phyloP scores from a whole-genome alignment of 2,329 filamentous ascomycete genomes.

The Phyllosticta paracitricarpa region DNA sequence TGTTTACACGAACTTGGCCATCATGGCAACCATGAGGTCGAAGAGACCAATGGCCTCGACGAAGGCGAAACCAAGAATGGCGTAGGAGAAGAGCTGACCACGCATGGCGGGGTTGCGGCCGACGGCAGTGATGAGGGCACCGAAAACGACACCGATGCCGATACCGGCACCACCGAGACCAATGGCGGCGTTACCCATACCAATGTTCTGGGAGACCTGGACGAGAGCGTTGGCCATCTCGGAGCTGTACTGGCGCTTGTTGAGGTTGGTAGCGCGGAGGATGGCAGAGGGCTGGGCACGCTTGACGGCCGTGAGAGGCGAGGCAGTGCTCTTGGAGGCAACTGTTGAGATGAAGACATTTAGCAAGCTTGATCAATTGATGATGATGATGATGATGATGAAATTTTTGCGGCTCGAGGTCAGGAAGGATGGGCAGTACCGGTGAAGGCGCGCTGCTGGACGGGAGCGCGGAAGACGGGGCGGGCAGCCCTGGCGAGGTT shows the following conservation, averaged over 20 bases:
- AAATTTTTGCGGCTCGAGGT: slow-evolving; percentile 24
- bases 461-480: slow-evolving; percentile 58
- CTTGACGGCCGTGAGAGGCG: slow-evolving; percentile 65
- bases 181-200: slow-evolving; percentile 72
- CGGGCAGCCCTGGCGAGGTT: slow-evolving; percentile 71
- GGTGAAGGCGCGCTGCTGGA: slow-evolving; percentile 67
- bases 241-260: slow-evolving; percentile 65
- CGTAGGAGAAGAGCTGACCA: slow-evolving; percentile 92
- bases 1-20: slow-evolving; percentile 12
- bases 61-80: slow-evolving; percentile 93
- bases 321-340: slow-evolving; percentile 23
- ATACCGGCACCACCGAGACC: slow-evolving; percentile 89
- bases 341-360: slow-evolving; percentile 11
- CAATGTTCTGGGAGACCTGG: slow-evolving; percentile 83
- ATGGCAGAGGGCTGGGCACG: slow-evolving; percentile 59
- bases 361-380: slow-evolving; percentile 9
- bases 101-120: slow-evolving; percentile 90
- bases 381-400: background rate
- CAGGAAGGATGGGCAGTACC: slow-evolving; percentile 43
- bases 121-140: slow-evolving; percentile 77
- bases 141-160: slow-evolving; percentile 92
- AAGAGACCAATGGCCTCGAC: slow-evolving; percentile 73
- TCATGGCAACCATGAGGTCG: slow-evolving; percentile 38
- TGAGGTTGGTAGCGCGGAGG: slow-evolving; percentile 46
- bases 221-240: slow-evolving; percentile 83